Evolutionary conservation across 2,329 filamentous ascomycete species (phyloP), one percentile per base, ranked within the genome.

Genomic region (Cladophialophora chaetospira): DNA sequence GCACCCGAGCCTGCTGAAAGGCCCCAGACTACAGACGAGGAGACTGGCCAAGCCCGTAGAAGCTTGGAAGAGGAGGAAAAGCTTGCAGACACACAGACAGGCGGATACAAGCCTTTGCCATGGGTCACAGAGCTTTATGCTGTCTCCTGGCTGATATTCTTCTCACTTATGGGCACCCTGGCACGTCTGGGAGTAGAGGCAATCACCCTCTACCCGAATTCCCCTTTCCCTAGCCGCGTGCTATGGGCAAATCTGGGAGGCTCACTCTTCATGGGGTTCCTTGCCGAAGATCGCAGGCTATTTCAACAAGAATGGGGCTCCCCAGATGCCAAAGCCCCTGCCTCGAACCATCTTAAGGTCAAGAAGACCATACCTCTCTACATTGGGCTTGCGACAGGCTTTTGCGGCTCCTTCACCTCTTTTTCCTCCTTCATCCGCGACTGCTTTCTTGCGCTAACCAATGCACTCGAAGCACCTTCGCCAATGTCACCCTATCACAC

Each of bases 301-400:
- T 94, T 94, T 69, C 80, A 80, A 26, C 66, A 43, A 62, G 67
- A 57, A 66, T 79, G 57, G 69, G 65, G 28, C 70, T 56, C 58
- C 11, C 69, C 2, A 49, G 59, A 57, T 23, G 44, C 55, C 19
- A 33, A 57, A 35, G 51, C 44, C 31, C 45, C 50, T 5, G 46
- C 35, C 2, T 47, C 42, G 31, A 57, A 55, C 38, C 43, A 58
- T 45, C 36, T 35, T 9, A 57, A 62, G 26, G 52, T 61, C 52
- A 95, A 95, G 71, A 94, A 93, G 76, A 88, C 87, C 0, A 86
- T 93, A 13, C 91, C 91, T 0, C 77, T 94, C 0, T 95, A 93
- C 69, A 86, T 94, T 57, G 91, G 88, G 47, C 82, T 96, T 10
- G 82, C 88, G 0, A 94, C 88, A 0, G 92, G 88, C n/a, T 91